Evolutionary conservation across 108 stramenopile species (phyloP).

Genomic region (Parietichytrium sp.): DNA sequence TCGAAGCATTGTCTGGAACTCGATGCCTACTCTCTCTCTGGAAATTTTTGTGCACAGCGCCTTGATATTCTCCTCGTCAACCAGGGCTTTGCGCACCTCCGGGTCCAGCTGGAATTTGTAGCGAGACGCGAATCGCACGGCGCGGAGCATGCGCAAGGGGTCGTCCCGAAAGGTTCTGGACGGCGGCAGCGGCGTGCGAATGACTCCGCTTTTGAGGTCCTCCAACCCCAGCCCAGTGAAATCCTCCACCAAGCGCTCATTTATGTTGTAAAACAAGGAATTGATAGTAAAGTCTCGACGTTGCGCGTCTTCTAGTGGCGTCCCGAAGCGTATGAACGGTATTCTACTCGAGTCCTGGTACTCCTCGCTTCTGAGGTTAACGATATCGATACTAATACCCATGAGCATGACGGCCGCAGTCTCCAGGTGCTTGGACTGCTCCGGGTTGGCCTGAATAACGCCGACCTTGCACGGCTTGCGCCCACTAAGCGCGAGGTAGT

Average conservation of each 20-base stretch:
- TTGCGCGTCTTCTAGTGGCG: conserved; percentile 81
- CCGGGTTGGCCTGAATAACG: conserved; percentile 89
- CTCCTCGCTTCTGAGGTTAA: conserved; percentile 83
- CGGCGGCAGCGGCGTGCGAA: conserved; percentile 85
- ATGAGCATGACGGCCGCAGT: conserved; percentile 85
- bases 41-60: conserved; percentile 82
- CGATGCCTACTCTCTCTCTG: conserved; percentile 80
- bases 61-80: conserved; percentile 62
- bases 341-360: conserved; percentile 81
- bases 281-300: conserved; percentile 93
- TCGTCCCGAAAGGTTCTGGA: conserved; percentile 86
- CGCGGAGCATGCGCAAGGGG: conserved; percentile 79
- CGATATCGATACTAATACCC: conserved; percentile 85
- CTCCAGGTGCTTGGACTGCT: conserved; percentile 96
- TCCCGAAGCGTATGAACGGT: conserved; percentile 73
- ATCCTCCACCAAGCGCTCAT: conserved; percentile 76
- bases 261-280: conserved; percentile 87
- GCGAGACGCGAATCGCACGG: conserved; percentile 83
- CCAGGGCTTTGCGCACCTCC: conserved; percentile 68
- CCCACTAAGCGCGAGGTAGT: conserved; percentile 58
- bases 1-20: conserved; percentile 80
- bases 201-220: conserved; percentile 73
- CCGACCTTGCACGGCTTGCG: conserved; percentile 60
- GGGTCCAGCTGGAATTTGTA: conserved; percentile 76
- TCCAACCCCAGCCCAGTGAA: conserved; percentile 77